Conservation (phyloP, 2,329 filamentous ascomycete species). For the Pestalotiopsis sp. region DNA sequence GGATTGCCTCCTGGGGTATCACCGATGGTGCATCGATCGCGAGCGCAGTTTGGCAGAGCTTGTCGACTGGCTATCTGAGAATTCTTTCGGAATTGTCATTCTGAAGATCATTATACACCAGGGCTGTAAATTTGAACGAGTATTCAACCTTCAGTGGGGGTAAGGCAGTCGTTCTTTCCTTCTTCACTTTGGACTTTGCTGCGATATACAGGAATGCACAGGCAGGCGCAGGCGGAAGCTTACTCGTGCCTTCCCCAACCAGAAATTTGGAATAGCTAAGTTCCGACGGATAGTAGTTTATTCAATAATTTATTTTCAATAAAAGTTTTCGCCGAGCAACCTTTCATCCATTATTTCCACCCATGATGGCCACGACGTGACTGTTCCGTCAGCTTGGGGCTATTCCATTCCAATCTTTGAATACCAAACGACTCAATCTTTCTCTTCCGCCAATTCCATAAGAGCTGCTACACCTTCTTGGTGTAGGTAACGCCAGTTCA, state of each 20-base stretch:
- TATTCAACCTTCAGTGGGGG: background rate
- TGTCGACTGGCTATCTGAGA: background rate
- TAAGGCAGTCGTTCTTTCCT: background rate
- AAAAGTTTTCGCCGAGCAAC: no score
- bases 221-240: no score
- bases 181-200: background rate
- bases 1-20: background rate
- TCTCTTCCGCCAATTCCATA: background rate
- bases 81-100: background rate
- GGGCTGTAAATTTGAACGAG: background rate
- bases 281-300: no score
- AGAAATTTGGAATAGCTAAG: no score
- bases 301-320: no score
- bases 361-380: no score
- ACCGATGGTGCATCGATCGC: background rate
- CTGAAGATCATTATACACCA: background rate
- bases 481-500: background rate
- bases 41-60: background rate
- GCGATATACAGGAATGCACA: background rate
- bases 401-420: background rate
- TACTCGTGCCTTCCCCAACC: no score
- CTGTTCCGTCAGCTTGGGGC: background rate
- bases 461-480: background rate
- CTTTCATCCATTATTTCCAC: no score
- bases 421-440: background rate